phyloP scores from a whole-genome alignment of 441 rosid genomes.

The Oxalis stricta region DNA sequence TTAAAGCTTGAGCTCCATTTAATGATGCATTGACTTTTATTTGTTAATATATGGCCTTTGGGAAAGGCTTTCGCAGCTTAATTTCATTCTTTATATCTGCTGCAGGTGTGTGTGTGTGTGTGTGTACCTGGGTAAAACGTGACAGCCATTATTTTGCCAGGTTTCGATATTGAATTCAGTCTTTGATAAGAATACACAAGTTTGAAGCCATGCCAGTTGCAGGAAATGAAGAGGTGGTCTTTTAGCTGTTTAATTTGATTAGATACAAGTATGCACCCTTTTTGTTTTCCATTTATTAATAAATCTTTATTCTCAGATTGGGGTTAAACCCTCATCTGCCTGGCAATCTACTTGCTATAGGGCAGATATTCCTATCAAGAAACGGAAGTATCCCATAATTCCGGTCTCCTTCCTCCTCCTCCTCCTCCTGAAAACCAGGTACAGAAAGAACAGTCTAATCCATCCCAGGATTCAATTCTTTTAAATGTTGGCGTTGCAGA shows the following conservation, averaged over 20 bases:
- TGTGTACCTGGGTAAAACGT: no score
- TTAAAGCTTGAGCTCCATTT: no score
- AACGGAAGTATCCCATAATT: constrained; percentile 48
- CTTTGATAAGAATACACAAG: constrained; percentile 7
- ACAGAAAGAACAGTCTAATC: constrained; percentile 10
- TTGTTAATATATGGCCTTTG: no score
- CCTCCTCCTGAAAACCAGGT: constrained; percentile 24
- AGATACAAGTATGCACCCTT: constrained; percentile 2
- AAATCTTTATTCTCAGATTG: constrained; percentile 35
- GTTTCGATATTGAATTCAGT: constrained; percentile 2
- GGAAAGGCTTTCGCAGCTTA: no score
- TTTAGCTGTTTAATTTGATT: constrained; percentile 7
- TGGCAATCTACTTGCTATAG: constrained; percentile 40
- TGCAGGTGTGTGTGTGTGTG: no score
- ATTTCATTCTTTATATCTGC: no score
- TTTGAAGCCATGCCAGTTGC: constrained; percentile 30
- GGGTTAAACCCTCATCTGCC: constrained; percentile 28
- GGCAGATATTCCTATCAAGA: constrained; percentile 81
- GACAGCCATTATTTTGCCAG: neutral
- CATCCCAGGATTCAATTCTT: constrained; percentile 14
- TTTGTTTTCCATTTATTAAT: constrained; percentile 14
- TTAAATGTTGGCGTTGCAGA: constrained; percentile 16
- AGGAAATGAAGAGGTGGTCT: constrained; percentile 58
- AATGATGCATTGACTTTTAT: no score
- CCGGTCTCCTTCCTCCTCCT: constrained; percentile 28